Conservation (phyloP, 2,329 filamentous ascomycete species). For the Penicillium sp. region DNA sequence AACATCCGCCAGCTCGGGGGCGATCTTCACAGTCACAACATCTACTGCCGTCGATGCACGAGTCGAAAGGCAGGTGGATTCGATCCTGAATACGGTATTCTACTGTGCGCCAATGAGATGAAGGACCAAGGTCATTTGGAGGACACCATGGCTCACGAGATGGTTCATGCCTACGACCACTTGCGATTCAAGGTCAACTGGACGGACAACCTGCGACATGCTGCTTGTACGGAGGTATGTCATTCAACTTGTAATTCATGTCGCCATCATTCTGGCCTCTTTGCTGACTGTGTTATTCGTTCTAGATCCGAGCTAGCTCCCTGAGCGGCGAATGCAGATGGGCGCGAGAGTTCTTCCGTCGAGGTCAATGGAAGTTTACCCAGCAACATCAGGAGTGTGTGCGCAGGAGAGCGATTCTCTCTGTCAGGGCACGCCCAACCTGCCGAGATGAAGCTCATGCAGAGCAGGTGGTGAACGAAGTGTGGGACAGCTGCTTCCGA, state of each 20-base stretch:
- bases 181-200: conserved; percentile 89
- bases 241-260: background rate
- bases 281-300: conserved; percentile 17
- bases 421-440: conserved; percentile 74
- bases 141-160: conserved; percentile 93
- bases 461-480: conserved; percentile 85
- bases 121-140: conserved; percentile 79
- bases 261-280: background rate
- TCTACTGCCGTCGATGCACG: conserved; percentile 80
- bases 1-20: conserved; percentile 81
- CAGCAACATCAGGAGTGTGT: conserved; percentile 96
- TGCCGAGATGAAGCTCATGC: conserved; percentile 88
- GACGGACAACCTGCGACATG: conserved; percentile 78
- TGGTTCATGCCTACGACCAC: conserved; percentile 97
- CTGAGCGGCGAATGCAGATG: conserved; percentile 93
- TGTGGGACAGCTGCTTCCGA: conserved; percentile 97
- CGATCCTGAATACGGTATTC: conserved; percentile 80
- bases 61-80: conserved; percentile 79
- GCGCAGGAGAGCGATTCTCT: conserved; percentile 75
- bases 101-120: conserved; percentile 92
- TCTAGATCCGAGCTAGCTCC: conserved; percentile 85
- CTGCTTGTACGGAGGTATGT: conserved; percentile 85
- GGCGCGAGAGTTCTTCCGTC: conserved; percentile 79
- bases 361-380: conserved; percentile 84
- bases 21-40: conserved; percentile 71